Evolutionary conservation across 2,329 filamentous ascomycete species (phyloP).

Genomic region (Colletotrichum lindemuthianum): DNA sequence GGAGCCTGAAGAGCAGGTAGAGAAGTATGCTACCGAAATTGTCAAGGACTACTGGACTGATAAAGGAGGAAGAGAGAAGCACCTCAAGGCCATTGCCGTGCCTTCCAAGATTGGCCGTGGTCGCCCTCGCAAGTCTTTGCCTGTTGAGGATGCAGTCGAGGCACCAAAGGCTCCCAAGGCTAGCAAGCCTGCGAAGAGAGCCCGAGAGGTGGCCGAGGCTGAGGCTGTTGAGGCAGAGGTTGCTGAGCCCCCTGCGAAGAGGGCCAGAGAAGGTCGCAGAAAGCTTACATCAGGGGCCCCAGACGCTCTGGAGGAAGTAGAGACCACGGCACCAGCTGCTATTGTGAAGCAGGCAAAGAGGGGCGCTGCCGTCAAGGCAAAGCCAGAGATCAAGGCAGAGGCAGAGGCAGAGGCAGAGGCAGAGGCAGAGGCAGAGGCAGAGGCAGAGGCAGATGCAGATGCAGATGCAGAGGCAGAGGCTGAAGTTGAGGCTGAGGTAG

Average conservation of each 20-base stretch:
- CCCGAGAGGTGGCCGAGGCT: constrained; percentile 5
- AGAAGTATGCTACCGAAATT: constrained; percentile 18
- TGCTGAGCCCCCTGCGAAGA: neutral
- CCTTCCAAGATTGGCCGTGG: constrained; percentile 23
- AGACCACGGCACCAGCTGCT: no score
- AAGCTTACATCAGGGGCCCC: neutral
- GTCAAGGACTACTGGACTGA: constrained; percentile 45
- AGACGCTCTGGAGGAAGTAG: no score
- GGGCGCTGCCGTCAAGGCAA: neutral
- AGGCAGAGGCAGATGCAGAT: constrained; percentile 6
- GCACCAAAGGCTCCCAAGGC: neutral
- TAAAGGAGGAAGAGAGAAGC: constrained; percentile 42
- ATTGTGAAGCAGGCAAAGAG: neutral
- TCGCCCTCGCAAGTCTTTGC: constrained; percentile 21
- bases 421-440: neutral
- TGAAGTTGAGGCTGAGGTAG: no score
- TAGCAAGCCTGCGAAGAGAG: neutral
- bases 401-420: neutral
- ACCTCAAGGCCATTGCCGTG: constrained; percentile 30
- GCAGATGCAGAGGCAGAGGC: no score
- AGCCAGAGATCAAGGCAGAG: neutral
- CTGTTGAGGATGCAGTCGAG: neutral
- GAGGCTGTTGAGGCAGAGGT: neutral
- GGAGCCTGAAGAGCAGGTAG: constrained; percentile 34
- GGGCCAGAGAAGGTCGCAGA: neutral